Conservation (phyloP, 768 basidiomycete species). For the Termitomyces sp. region DNA sequence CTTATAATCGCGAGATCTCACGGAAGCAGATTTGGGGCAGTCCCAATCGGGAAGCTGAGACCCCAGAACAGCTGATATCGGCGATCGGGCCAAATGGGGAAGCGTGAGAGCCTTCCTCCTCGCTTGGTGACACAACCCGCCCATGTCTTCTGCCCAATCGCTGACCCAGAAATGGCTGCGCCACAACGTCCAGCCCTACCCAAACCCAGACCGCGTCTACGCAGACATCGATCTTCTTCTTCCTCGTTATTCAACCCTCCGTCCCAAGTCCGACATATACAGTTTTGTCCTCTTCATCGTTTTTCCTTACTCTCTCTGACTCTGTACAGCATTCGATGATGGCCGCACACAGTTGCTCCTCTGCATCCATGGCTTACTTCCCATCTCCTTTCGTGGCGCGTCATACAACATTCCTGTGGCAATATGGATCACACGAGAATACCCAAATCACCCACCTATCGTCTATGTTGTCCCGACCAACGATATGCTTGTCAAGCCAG, state of each 20-base stretch:
- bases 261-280: conserved; percentile 82
- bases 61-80: conserved; percentile 15
- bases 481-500: conserved; percentile 84
- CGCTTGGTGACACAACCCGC: conserved; percentile 3
- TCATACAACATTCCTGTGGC: conserved; percentile 94
- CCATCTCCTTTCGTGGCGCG: conserved; percentile 70
- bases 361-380: conserved; percentile 87
- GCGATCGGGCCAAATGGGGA: conserved; percentile 12
- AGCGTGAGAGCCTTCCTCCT: conserved; percentile 7
- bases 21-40: conserved; percentile 20
- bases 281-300: conserved; percentile 38
- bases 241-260: conserved; percentile 47
- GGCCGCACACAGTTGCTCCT: conserved; percentile 91
- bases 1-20: conserved; percentile 12
- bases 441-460: conserved; percentile 80
- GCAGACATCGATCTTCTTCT: conserved; percentile 63
- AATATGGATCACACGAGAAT: conserved; percentile 83
- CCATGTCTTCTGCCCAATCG: conserved; percentile 23
- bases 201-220: conserved; percentile 51
- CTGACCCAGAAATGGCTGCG: conserved; percentile 64
- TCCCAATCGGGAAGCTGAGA: conserved; percentile 17
- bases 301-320: conserved; percentile 1
- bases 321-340: conserved; percentile 78
- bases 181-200: conserved; percentile 58
- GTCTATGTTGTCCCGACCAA: conserved; percentile 89